These are phyloP conservation scores for Albifimbria verrucaria DNA, from an alignment of 2,329 filamentous ascomycete genomes.

Conservation along the genomic window DNA sequence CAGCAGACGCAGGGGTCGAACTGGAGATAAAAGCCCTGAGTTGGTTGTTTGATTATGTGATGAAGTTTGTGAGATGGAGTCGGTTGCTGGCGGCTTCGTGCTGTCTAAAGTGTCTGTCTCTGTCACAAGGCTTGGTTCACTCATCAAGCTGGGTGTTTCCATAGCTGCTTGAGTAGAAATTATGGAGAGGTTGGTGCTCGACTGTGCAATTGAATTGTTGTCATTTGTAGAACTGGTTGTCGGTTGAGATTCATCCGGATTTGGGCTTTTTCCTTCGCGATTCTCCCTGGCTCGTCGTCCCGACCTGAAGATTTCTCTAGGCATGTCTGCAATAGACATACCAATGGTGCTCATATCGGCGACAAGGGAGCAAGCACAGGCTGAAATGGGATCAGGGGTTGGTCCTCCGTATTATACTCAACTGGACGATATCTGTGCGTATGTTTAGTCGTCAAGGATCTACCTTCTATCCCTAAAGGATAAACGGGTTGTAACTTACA, in stretches of 20 bases:
- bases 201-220: constrained; percentile 2
- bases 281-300: constrained; percentile 19
- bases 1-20: not conserved
- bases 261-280: constrained; percentile 2
- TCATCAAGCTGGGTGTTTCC: not conserved
- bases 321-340: constrained; percentile 77
- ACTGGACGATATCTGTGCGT: constrained; percentile 40
- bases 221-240: constrained; percentile 7
- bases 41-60: not conserved
- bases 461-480: not conserved
- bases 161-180: not conserved
- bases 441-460: constrained; percentile 8
- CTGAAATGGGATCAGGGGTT: constrained; percentile 79
- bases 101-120: too few relatives aligned
- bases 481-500: constrained; percentile 45
- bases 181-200: not conserved
- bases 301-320: constrained; percentile 51
- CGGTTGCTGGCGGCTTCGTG: too few relatives aligned
- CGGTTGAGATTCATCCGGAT: constrained; percentile 4
- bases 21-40: not conserved
- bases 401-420: constrained; percentile 75
- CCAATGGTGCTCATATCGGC: constrained; percentile 78
- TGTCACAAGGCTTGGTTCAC: not conserved
- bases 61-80: not conserved
- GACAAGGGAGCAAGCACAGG: constrained; percentile 73